Percentiles rank a stretch among this genome's conserved stretches.
Conservation (phyloP, 2,329 filamentous ascomycete genomes). For the Zalaria obscura region DNA sequence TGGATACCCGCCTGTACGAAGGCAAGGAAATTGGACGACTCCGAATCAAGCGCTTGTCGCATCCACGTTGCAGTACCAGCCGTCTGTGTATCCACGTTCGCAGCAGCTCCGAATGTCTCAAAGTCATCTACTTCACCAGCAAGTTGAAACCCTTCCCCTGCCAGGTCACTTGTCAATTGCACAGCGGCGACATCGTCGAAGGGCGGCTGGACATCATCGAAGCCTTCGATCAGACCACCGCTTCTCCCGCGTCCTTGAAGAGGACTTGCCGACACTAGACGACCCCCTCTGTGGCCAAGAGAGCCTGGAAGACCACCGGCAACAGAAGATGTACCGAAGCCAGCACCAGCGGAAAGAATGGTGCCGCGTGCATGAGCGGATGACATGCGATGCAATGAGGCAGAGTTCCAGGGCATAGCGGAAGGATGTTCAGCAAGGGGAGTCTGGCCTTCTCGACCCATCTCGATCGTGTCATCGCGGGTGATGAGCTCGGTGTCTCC, state of each 20-base stretch:
- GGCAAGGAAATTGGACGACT: conserved; percentile 48
- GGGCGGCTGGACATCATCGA: background rate
- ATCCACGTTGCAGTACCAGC: conserved; percentile 34
- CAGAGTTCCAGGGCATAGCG: conserved; percentile 56
- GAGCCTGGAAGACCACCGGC: background rate
- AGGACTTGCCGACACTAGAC: conserved; percentile 46
- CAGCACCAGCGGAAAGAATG: background rate
- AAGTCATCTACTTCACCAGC: conserved; percentile 14
- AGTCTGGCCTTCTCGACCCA: conserved; percentile 53
- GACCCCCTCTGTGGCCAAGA: conserved; percentile 32
- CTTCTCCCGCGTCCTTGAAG: conserved; percentile 36
- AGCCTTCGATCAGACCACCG: background rate
- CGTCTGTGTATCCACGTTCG: conserved; percentile 34
- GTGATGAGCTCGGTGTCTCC: background rate
- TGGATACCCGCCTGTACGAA: conserved; percentile 39
- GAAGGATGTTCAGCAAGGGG: conserved; percentile 50
- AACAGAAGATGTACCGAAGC: conserved; percentile 2
- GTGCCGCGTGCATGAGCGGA: conserved; percentile 12
- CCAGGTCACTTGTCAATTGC: no score
- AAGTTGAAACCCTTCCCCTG: background rate
- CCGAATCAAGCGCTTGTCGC: conserved; percentile 38
- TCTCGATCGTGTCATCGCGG: conserved; percentile 34
- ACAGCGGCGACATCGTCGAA: conserved; percentile 1
- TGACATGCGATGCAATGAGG: conserved; percentile 37
- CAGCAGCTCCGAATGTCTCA: conserved; percentile 30